These are phyloP conservation scores for Botrytis deweyae DNA, from an alignment of 2,329 filamentous ascomycete species.

Conservation along the genomic window DNA sequence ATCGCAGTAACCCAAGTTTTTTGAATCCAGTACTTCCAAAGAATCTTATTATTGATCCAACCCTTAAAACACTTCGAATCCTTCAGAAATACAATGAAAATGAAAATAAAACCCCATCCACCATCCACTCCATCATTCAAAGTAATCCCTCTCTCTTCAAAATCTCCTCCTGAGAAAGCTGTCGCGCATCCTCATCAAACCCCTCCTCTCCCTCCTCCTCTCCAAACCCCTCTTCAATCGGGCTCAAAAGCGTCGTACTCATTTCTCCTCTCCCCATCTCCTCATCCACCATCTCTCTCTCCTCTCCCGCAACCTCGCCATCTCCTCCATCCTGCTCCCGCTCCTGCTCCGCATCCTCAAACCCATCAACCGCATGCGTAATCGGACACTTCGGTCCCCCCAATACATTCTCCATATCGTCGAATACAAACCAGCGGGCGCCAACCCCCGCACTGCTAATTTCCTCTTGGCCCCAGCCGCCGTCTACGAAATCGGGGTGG, in stretches of 20 bases:
- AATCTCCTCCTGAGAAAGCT: not conserved
- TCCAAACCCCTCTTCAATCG: not conserved
- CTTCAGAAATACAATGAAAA: too few species aligned
- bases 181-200: not conserved
- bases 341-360: not conserved
- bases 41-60: too few species aligned
- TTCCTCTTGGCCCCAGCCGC: conserved; percentile 3
- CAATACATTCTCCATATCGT: not conserved
- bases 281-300: not conserved
- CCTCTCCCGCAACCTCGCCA: too few species aligned
- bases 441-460: not conserved
- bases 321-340: too few species aligned
- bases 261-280: not conserved
- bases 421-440: not conserved
- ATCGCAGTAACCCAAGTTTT: too few species aligned
- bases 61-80: too few species aligned
- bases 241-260: not conserved
- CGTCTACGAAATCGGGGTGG: not conserved
- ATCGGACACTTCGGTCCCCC: not conserved
- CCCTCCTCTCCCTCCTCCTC: not conserved
- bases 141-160: not conserved
- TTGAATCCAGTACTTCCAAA: too few species aligned
- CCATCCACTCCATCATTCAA: too few species aligned
- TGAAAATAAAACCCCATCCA: too few species aligned
- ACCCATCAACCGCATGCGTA: not conserved